Percentiles rank a stretch among this genome's conserved stretches.
Conservation (phyloP, 1,284 basidiomycete species). For the Cutaneotrichosporon dermatis region DNA sequence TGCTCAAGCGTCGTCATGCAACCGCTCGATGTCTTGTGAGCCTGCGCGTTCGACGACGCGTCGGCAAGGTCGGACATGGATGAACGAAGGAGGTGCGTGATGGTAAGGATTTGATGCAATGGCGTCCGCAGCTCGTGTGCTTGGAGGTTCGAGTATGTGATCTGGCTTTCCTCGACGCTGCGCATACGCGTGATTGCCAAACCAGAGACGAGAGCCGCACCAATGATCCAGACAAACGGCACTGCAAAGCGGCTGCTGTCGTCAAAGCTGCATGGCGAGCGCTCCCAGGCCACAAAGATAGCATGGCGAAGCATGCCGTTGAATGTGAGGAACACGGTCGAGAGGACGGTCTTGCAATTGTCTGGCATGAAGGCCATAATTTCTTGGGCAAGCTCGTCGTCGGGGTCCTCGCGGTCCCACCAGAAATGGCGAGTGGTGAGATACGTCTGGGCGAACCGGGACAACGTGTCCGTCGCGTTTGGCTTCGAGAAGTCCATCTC, state of each 20-base stretch:
- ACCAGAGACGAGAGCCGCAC: constrained; percentile 34
- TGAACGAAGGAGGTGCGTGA: constrained; percentile 42
- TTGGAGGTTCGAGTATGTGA: constrained; percentile 43
- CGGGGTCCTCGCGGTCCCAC: constrained; percentile 37
- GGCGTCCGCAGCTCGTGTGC: constrained; percentile 48
- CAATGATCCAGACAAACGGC: constrained; percentile 40
- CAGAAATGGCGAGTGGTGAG: constrained; percentile 32
- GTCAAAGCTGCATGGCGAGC: constrained; percentile 29
- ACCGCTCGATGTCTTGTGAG: background rate
- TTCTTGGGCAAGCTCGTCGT: constrained; percentile 24
- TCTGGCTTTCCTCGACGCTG: constrained; percentile 40
- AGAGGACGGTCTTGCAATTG: constrained; percentile 29
- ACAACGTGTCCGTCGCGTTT: constrained; percentile 17
- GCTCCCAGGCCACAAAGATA: constrained; percentile 38
- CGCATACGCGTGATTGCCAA: constrained; percentile 37
- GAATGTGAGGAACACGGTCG: constrained; percentile 26
- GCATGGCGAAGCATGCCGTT: constrained; percentile 35
- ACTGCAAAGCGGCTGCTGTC: constrained; percentile 31
- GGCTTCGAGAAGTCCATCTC: constrained; percentile 22
- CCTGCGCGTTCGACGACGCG: constrained; percentile 2
- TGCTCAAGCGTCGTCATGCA: constrained; percentile 29
- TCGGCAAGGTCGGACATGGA: constrained; percentile 39
- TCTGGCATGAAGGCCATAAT: constrained; percentile 36
- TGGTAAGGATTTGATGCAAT: constrained; percentile 47
- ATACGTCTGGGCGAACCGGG: constrained; percentile 25